Base-by-base conservation (phyloP, 305 asterid genomes). In the Solanum chacoense region DNA sequence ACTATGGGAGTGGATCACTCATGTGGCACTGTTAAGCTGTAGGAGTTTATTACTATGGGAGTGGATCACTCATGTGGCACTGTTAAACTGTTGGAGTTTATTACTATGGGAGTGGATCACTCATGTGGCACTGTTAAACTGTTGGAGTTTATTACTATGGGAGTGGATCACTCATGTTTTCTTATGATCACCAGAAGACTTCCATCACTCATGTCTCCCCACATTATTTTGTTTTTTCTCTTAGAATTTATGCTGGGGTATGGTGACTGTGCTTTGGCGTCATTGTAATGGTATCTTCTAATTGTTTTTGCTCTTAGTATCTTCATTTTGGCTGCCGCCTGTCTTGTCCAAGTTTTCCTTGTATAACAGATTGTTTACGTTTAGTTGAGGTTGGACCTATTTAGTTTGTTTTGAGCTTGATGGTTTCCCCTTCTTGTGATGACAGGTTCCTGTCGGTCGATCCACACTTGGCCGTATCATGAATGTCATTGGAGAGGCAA, bases 391-490 rank as follows among this genome's bases (percentile, higher is more conserved):
- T 79, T 83, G 77, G 71, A 63, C 71, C 11, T 63, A 63, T 63
- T 63, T 63, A 63, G 4, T 63, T 63, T 63, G 71, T 63, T 63
- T 18, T 81, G 69, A 45, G 67, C 63, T 79, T 83, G 77, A 65
- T 85, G 85, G 55, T 88, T 24, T 29, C 24, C n/a, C 42, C 59
- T 85, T 76, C 77, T 75, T 80, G n/a, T 38, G 45, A 78, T 86
- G 65, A n/a, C 87, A 97, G 99, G 98, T 97, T 38, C 99, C 99
- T 92, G 99, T 97, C 55, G 98, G 99, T 85, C 95, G 98, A 91
- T 96, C 99, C 89, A 97, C 99, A 81, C 96, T 97, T 86, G 98
- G 99, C 31, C 99, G 99, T 88, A 97, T 97, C 88, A 97, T 97
- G 59, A 97, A 97, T 90, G 99, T 97, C 90, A 95, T 97, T 74